Evolutionary conservation across 2,329 filamentous ascomycete species (phyloP), one percentile per base, ranked within the genome.

Genomic region (Eutypella sp.): DNA sequence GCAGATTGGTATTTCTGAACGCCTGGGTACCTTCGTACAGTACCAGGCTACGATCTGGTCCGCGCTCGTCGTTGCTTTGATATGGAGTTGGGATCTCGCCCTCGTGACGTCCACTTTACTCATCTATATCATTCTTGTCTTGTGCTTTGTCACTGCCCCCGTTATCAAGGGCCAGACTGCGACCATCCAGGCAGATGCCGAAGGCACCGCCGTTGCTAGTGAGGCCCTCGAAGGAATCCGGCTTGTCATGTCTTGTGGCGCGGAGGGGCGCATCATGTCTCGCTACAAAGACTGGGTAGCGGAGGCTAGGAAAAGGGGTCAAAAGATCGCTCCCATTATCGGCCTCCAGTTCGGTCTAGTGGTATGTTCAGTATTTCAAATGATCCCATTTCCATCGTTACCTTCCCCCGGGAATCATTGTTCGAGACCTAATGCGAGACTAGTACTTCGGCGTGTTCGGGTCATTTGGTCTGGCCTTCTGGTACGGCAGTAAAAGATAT

Each of bases 1-100:
- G 10, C 80, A 84, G 60, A 65, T 81, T 6, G 80, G 81, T 7
- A 79, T 82, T 18, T 81, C 78, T 0, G 78, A 82, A 56, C 80
- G 80, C 55, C 64, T 84, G 1, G 77, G 76, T 7, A 68, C 70
- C 3, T 74, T 79, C 42, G 52, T 83, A 37, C 75, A 82, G 54
- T 79, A 68, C 50, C 62, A 62, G 4, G 62, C 77, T 1, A 74
- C 75, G 19, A 69, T 81, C 43, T 54, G 75, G 23, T 58, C 75
- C 19, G 68, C 77, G 20, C 65, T 79, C 44, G 61, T 78, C 47
- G 68, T 79, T 18, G 73, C 76, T 13, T 78, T 82, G 52, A 68
- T 65, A 6, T 74, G 69, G 56, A 76, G 68, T 51, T 83, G 79
- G 77, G 63, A 70, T 10, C 65, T 82, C 23, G 76, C 79, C 0